phyloP scores from a whole-genome alignment of 768 basidiomycete genomes.

The Suillus cothurnatus region DNA sequence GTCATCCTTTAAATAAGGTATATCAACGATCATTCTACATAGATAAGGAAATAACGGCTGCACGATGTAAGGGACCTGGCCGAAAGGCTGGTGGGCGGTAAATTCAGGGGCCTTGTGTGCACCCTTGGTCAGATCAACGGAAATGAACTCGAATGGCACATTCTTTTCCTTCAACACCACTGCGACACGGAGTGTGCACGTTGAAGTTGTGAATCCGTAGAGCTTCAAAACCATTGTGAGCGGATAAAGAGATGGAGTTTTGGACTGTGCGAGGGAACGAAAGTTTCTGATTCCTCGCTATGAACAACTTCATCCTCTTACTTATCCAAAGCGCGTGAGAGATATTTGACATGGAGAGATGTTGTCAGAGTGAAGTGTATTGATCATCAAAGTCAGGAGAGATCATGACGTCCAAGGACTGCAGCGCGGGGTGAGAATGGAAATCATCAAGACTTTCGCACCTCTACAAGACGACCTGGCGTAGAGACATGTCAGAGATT shows the following conservation, averaged over 20 bases:
- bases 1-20: slow-evolving; percentile 26
- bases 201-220: slow-evolving; percentile 32
- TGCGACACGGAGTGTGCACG: slow-evolving; percentile 55
- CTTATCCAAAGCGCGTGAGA: slow-evolving; percentile 12
- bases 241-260: not conserved
- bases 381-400: not conserved
- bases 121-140: slow-evolving; percentile 41
- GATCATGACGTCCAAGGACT: not conserved
- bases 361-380: not conserved
- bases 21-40: not conserved
- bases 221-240: slow-evolving; percentile 24
- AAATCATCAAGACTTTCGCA: not conserved
- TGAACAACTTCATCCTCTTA: slow-evolving; percentile 4
- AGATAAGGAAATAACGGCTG: not conserved
- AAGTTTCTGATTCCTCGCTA: not conserved
- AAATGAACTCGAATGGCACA: slow-evolving; percentile 53
- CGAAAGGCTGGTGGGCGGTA: slow-evolving; percentile 57
- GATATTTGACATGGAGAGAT: slow-evolving; percentile 5
- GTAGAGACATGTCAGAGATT: not conserved
- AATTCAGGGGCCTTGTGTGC: slow-evolving; percentile 51
- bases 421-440: not conserved
- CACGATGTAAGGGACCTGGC: slow-evolving; percentile 44
- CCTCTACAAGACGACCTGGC: not conserved
- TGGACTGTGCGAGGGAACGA: not conserved
- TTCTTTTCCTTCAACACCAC: slow-evolving; percentile 53